These are phyloP conservation scores for Pyracantha coccinea DNA, from an alignment of 331 rosid genomes.

Conservation along the genomic window DNA sequence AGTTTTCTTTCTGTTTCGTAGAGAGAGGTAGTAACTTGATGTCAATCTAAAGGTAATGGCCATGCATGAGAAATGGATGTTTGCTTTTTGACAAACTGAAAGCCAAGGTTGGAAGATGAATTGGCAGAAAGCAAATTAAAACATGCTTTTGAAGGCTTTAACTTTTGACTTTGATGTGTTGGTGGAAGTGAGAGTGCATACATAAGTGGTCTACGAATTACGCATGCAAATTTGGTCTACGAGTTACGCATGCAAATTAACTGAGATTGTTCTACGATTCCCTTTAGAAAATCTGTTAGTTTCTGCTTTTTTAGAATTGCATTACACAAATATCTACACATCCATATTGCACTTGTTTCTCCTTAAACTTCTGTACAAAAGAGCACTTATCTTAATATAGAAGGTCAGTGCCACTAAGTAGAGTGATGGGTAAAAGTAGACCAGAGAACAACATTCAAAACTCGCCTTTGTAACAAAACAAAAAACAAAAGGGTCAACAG, in stretches of 20 bases:
- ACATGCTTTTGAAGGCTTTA: conserved; percentile 36
- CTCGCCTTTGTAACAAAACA: not conserved
- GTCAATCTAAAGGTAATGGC: conserved; percentile 15
- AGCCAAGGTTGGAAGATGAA: conserved; percentile 12
- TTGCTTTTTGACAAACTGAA: conserved; percentile 29
- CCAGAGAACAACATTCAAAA: not conserved
- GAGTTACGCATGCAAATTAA: conserved; percentile 6
- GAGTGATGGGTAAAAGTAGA: not conserved
- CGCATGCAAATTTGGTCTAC: conserved; percentile 8
- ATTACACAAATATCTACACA: not conserved
- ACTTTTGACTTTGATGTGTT: conserved; percentile 50
- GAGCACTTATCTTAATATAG: not conserved
- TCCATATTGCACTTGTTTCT: not conserved
- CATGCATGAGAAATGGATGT: conserved; percentile 7
- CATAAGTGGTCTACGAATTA: conserved; percentile 18
- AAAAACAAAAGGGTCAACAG: not conserved
- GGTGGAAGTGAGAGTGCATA: conserved; percentile 35
- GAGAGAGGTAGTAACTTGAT: conserved; percentile 20
- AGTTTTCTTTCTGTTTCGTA: conserved; percentile 17
- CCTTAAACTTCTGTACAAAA: not conserved
- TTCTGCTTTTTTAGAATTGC: not conserved
- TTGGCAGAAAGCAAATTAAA: conserved; percentile 19
- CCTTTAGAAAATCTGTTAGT: not conserved
- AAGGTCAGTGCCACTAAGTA: not conserved
- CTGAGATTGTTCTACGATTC: not conserved